Conservation (phyloP, 2,329 filamentous ascomycete species). For the Botrytis medusae region DNA sequence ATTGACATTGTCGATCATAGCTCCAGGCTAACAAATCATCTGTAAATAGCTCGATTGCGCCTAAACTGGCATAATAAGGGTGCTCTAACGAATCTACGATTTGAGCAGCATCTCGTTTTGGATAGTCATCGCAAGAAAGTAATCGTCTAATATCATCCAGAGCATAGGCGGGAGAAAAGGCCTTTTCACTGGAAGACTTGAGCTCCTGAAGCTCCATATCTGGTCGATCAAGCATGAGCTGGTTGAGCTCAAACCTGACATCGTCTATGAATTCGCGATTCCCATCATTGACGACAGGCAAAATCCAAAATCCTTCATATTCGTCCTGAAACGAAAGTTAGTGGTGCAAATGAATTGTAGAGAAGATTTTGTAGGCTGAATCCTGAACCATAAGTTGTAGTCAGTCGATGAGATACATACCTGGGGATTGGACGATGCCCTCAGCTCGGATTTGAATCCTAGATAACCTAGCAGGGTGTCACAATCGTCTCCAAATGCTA, state of each 20-base stretch:
- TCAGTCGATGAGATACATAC: constrained; percentile 38
- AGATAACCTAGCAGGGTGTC: constrained; percentile 56
- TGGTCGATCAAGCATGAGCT: constrained; percentile 30
- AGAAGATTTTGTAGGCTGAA: not conserved
- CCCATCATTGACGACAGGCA: constrained; percentile 32
- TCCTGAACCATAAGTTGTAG: not conserved
- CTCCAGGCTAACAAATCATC: constrained; percentile 61
- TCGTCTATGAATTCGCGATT: constrained; percentile 54
- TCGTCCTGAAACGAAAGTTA: constrained; percentile 30
- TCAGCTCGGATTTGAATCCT: constrained; percentile 51
- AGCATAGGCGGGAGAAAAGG: constrained; percentile 26
- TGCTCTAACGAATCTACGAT: constrained; percentile 42
- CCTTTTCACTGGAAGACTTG: constrained; percentile 7
- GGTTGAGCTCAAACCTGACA: constrained; percentile 54
- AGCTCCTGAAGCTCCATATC: constrained; percentile 27
- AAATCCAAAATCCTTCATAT: constrained; percentile 38
- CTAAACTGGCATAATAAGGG: constrained; percentile 59
- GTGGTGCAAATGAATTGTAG: not conserved
- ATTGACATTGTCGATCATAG: constrained; percentile 58
- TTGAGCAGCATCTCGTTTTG: constrained; percentile 33
- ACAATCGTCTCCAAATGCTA: constrained; percentile 63
- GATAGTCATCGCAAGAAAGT: constrained; percentile 37
- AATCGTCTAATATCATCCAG: constrained; percentile 34
- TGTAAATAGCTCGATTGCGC: constrained; percentile 60
- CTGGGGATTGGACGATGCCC: constrained; percentile 38